Evolutionary conservation across 805 yeast species (phyloP).

Genomic region (Barnettozyma pratensis): DNA sequence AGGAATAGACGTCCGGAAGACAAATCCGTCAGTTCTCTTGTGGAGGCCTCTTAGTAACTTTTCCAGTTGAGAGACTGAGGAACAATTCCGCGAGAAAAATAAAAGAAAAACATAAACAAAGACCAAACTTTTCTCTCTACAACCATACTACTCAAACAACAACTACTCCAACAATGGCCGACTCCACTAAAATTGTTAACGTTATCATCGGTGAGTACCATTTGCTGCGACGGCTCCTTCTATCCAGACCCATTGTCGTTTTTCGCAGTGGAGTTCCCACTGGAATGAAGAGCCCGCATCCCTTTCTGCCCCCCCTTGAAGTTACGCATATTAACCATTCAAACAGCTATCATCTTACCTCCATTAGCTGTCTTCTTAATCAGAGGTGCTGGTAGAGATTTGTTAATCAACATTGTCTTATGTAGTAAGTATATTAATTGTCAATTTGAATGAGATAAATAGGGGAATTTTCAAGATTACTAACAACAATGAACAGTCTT

Average conservation of each 20-base stretch:
- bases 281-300: background rate
- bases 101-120: background rate
- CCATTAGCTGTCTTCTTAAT: slow-evolving; percentile 73
- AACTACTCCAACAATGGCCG: slow-evolving; percentile 15
- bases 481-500: slow-evolving; percentile 29
- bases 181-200: slow-evolving; percentile 32
- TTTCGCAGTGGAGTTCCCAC: background rate
- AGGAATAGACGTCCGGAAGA: too few species aligned
- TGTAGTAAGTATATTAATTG: slow-evolving; percentile 32
- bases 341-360: slow-evolving; percentile 56
- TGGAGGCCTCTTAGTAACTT: background rate
- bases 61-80: background rate
- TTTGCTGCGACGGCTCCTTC: background rate
- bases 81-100: background rate
- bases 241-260: background rate
- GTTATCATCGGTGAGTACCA: slow-evolving; percentile 29
- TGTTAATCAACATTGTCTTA: slow-evolving; percentile 59
- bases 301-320: background rate
- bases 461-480: background rate
- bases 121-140: background rate
- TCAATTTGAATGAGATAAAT: background rate
- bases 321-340: background rate
- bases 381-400: slow-evolving; percentile 59
- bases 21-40: too few species aligned
- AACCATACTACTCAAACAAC: background rate